phyloP scores from a whole-genome alignment of 2,329 filamentous ascomycete species.

The Tolypocladium ophioglossoides region DNA sequence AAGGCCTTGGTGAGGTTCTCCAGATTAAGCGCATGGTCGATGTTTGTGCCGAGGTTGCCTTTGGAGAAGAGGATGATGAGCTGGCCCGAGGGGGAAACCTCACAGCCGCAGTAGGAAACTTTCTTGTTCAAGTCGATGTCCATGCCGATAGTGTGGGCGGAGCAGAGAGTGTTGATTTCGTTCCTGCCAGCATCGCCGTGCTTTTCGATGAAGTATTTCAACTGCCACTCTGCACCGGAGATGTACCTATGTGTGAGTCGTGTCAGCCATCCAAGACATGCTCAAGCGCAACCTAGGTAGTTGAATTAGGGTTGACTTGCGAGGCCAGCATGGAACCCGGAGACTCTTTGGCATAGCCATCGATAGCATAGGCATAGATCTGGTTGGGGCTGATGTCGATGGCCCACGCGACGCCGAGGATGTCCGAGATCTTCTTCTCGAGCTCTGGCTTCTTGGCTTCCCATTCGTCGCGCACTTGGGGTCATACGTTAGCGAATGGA shows the following conservation, averaged over 20 bases:
- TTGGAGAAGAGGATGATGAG: constrained; percentile 38
- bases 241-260: constrained; percentile 27
- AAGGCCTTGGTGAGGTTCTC: constrained; percentile 31
- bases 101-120: constrained; percentile 32
- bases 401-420: constrained; percentile 38
- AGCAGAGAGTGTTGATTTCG: constrained; percentile 38
- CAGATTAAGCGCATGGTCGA: constrained; percentile 24
- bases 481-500: not conserved
- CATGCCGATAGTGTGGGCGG: constrained; percentile 32
- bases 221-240: constrained; percentile 25
- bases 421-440: constrained; percentile 31
- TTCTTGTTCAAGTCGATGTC: constrained; percentile 32
- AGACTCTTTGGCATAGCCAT: constrained; percentile 29
- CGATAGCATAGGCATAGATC: constrained; percentile 35
- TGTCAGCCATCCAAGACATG: not conserved
- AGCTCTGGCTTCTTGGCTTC: constrained; percentile 34
- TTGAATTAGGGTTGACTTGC: constrained; percentile 19
- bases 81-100: constrained; percentile 29
- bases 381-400: constrained; percentile 35
- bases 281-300: no score
- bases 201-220: constrained; percentile 26
- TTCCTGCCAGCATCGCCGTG: constrained; percentile 27
- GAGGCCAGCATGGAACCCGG: constrained; percentile 32
- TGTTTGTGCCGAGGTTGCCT: constrained; percentile 33
- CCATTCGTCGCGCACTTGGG: constrained; percentile 40